Conservation (phyloP, 495 filamentous ascomycete genomes). For the Neurospora sp. region DNA sequence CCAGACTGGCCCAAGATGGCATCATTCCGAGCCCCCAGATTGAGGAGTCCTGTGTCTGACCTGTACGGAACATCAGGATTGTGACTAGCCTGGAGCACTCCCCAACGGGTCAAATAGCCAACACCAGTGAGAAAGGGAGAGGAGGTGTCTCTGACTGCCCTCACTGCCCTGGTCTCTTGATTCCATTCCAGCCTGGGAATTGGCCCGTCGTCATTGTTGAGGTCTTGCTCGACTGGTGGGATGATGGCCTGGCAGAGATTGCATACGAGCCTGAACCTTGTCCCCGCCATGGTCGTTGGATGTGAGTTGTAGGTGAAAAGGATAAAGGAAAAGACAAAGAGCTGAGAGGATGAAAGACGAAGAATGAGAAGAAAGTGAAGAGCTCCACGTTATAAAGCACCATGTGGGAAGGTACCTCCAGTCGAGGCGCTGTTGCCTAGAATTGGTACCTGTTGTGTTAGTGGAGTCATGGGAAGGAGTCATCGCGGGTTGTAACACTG, state of each 20-base stretch:
- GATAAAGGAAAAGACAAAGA: background rate
- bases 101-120: background rate
- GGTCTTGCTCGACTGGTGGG: background rate
- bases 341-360: background rate
- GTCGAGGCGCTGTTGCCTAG: background rate
- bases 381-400: background rate
- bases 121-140: background rate
- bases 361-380: background rate
- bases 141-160: background rate
- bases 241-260: background rate
- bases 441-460: background rate
- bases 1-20: background rate
- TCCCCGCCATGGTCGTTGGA: background rate
- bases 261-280: background rate
- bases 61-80: background rate
- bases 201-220: background rate
- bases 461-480: background rate
- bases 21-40: background rate
- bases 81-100: background rate
- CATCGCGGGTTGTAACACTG: background rate
- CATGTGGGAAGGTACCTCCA: background rate
- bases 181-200: background rate
- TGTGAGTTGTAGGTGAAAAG: background rate
- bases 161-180: background rate
- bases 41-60: background rate